These are phyloP conservation scores for Pythium periplocum DNA, from an alignment of 352 stramenopile genomes.

Conservation along the genomic window DNA sequence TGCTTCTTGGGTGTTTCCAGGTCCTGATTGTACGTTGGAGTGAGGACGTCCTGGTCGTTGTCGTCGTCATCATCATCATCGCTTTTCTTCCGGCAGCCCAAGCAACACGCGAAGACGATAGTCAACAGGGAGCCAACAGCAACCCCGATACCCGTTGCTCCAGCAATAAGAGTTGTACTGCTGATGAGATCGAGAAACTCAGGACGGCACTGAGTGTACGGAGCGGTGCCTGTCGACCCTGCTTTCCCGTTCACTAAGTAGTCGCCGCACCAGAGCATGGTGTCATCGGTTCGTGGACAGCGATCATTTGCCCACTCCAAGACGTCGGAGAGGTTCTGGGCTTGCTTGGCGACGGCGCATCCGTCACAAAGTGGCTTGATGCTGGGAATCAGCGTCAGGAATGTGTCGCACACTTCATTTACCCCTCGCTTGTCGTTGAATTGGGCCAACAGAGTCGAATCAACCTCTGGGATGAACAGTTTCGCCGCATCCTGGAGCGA, in stretches of 20 bases:
- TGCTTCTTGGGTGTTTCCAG: too few species aligned
- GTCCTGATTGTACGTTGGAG: too few species aligned
- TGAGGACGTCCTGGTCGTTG: not conserved
- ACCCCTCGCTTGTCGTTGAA: conserved; percentile 44
- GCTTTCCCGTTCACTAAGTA: conserved; percentile 29
- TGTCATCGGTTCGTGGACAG: conserved; percentile 51
- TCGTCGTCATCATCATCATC: conserved; percentile 6
- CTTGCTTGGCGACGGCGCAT: conserved; percentile 48
- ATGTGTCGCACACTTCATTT: conserved; percentile 48
- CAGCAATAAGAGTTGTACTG: conserved; percentile 29
- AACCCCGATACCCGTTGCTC: conserved; percentile 29
- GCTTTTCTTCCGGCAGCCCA: conserved; percentile 22
- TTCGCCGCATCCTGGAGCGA: conserved; percentile 39
- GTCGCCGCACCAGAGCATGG: conserved; percentile 54
- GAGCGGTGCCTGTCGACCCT: conserved; percentile 21
- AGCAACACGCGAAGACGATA: conserved; percentile 34
- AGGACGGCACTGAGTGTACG: conserved; percentile 40
- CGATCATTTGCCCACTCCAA: conserved; percentile 76
- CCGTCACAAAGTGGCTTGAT: conserved; percentile 40
- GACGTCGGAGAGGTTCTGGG: conserved; percentile 64
- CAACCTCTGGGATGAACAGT: conserved; percentile 43
- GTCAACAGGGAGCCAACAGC: conserved; percentile 32
- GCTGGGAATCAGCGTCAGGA: conserved; percentile 25
- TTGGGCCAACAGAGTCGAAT: conserved; percentile 19
- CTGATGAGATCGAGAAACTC: conserved; percentile 44